Evolutionary conservation across 2,329 filamentous ascomycete species (phyloP).

Genomic region (Cladosporium sp.): DNA sequence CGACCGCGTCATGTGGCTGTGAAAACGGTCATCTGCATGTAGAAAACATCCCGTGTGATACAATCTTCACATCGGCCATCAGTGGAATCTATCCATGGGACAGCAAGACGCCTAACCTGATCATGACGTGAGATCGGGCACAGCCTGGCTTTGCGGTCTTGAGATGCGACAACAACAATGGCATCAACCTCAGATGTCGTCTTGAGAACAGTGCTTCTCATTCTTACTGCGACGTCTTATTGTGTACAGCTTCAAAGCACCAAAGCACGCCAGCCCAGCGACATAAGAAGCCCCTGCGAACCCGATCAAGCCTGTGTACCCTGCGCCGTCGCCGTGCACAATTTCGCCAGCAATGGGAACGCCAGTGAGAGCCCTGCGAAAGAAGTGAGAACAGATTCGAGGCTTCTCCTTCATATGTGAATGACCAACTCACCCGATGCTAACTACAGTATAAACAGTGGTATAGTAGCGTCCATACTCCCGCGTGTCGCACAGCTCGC

Average conservation of each 20-base stretch:
- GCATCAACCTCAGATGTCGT: no score
- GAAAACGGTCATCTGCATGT: no score
- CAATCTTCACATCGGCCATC: no score
- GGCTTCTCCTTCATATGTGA: background rate
- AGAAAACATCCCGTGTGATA: no score
- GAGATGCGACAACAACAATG: no score
- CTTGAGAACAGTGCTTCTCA: no score
- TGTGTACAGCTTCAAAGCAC: background rate
- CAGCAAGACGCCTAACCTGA: no score
- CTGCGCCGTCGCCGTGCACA: slow-evolving; percentile 20
- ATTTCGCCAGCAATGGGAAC: slow-evolving; percentile 29
- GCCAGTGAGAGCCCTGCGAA: slow-evolving; percentile 19
- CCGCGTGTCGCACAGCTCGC: slow-evolving; percentile 39
- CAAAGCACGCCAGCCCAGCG: slow-evolving; percentile 15
- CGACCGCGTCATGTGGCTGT: no score
- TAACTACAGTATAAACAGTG: slow-evolving; percentile 28
- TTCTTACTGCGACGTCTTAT: no score
- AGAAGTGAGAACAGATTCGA: background rate
- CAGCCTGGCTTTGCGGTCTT: no score
- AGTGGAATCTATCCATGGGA: no score
- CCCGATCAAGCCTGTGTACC: slow-evolving; percentile 25
- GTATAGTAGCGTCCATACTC: slow-evolving; percentile 38
- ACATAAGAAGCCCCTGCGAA: slow-evolving; percentile 24
- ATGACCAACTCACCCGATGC: slow-evolving; percentile 14
- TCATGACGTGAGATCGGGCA: no score